Evolutionary conservation across 352 stramenopile species (phyloP), one percentile per base, ranked within the genome.

Genomic region (Blastocystis sp.): DNA sequence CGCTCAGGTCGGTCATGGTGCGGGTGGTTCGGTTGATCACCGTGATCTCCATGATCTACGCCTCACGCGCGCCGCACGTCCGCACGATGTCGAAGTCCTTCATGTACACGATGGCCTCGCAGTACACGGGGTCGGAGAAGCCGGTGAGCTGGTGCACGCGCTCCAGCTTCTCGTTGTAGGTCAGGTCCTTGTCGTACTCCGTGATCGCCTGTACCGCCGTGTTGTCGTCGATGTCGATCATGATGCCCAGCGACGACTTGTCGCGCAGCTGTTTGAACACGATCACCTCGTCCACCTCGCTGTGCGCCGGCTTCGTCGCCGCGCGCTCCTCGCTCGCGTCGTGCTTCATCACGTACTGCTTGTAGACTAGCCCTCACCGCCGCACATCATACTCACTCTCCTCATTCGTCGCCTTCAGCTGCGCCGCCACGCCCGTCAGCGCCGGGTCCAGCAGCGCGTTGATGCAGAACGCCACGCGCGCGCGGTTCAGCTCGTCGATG

Each of bases 61-160:
- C 7, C 19, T 80, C 21, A 52, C n/a, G 24, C n/a, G 17, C 48
- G 3, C 34, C 17, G 9, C n/a, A 84, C 24, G 2, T 28, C 11
- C 28, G 14, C 92, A 99, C 94, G 91, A 99, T 99, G 92, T 99
- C 97, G 90, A 99, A 99, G 89, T 99, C 97, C 90, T 99, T 97
- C 28, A 99, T 97, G 24, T 96, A 98, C n/a, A 99, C 95, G 84
- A 96, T 96, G 17, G 97, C 97, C 91, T 99, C 97, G 28, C 95
- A 96, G 91, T 99, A 99, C 66, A 99, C 96, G 1, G 97, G 95
- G 91, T 99, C 97, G 24, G 95, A 95, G 91, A 99, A 99, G 66
- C 97, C 97, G 90, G 95, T 98, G 57, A 99, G 93, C 91, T 99
- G 97, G 91, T 99, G 97, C 78, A 99, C 95, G 90, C 98, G 96